Evolutionary conservation across 208 protist genomes (phyloP), one percentile per base, ranked within the genome.

Genomic region (Novymonas esmeraldas): DNA sequence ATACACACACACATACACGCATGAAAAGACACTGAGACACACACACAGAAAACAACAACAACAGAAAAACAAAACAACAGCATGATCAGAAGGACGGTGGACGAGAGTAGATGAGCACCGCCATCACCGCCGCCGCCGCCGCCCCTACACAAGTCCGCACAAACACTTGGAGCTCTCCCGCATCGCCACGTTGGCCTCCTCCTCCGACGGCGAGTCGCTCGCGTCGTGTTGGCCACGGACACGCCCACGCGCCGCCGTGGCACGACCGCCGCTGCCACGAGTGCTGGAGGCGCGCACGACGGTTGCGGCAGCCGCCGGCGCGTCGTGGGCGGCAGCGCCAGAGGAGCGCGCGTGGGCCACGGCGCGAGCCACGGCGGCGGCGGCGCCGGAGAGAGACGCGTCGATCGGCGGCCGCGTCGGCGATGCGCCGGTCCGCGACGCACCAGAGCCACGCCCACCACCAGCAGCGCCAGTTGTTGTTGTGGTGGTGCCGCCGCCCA

Each of bases 111-210:
- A 50, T n/a, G n/a, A 16, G 5, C 36, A 20, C n/a, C 9, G 45
- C 6, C 22, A 50, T 6, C 6, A 4, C 45, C 45, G 45, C 45
- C 2, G 0, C 4, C 18, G 7, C 14, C n/a, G 9, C 10, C 22
- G 1, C 13, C 31, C 14, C 55, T 36, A 78, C 49, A 78, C 68
- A 18, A 78, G 41, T 2, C 73, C 73, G 36, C 73, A 78, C 4
- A 78, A n/a, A 41, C 73, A 78, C 52, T 78, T 78, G 1, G 73
- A 78, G 51, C 73, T 78, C 26, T 78, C 73, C 18, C 64, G 73
- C 73, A 78, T 72, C 10, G 64, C 73, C 16, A 78, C 60, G 39
- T 69, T 78, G 13, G 34, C 42, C 44, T 77, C 71, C 28, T 26
- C 64, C 16, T 72, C 65, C 14, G 65, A 78, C 13, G 56, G 55